Conservation (phyloP, 2,329 filamentous ascomycete species). For the Harringtonia lauricola region DNA sequence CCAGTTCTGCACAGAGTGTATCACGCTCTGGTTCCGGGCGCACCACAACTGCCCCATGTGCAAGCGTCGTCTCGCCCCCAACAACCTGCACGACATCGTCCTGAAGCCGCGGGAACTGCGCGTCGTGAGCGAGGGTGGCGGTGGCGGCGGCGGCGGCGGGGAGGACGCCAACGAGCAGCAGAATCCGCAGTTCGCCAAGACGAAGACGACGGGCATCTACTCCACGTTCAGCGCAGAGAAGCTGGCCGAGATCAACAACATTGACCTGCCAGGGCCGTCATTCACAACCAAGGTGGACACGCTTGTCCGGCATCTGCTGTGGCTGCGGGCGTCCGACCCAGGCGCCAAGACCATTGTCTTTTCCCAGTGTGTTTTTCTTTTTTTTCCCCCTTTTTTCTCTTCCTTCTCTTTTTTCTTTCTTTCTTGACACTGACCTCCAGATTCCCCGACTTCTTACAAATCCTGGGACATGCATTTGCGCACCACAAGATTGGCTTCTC, state of each 20-base stretch:
- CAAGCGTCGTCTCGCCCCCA: slow-evolving; percentile 53
- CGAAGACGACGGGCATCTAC: slow-evolving; percentile 52
- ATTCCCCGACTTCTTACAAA: slow-evolving; percentile 67
- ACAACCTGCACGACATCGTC: slow-evolving; percentile 75
- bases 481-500: slow-evolving; percentile 63
- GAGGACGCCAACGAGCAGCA: not conserved
- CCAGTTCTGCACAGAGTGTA: slow-evolving; percentile 82
- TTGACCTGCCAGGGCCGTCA: slow-evolving; percentile 60
- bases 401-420: not conserved
- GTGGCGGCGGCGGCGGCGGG: slow-evolving; percentile 13
- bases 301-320: slow-evolving; percentile 68
- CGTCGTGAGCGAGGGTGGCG: slow-evolving; percentile 35
- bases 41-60: slow-evolving; percentile 76
- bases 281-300: slow-evolving; percentile 90
- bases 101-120: slow-evolving; percentile 67
- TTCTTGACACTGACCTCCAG: slow-evolving; percentile 12
- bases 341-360: slow-evolving; percentile 91
- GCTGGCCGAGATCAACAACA: slow-evolving; percentile 69
- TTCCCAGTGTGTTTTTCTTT: slow-evolving; percentile 47
- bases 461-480: slow-evolving; percentile 59
- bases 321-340: slow-evolving; percentile 73
- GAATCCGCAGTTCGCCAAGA: not conserved
- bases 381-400: not conserved
- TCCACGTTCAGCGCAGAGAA: slow-evolving; percentile 60
- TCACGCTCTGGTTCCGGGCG: slow-evolving; percentile 64